A percentile compares a stretch with the other conserved stretches of the same genome.
phyloP scores from a whole-genome alignment of 306 rosid genomes.

The Canavalia ensiformis region DNA sequence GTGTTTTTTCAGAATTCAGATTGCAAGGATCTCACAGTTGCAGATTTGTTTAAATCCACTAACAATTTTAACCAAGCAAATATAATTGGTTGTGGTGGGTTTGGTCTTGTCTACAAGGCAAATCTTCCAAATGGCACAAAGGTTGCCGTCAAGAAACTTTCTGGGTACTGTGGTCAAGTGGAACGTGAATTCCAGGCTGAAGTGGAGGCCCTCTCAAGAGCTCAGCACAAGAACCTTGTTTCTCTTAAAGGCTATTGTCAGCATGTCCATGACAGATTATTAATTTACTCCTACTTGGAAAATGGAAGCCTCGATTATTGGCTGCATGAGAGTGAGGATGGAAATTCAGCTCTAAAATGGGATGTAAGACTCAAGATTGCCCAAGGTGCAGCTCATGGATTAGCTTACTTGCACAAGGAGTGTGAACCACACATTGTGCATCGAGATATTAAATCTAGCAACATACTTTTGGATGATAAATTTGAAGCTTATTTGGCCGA shows the following conservation, averaged over 20 bases:
- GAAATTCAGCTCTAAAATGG: conserved; percentile 60
- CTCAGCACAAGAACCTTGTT: conserved; percentile 76
- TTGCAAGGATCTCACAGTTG: conserved; percentile 64
- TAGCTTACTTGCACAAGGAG: conserved; percentile 69
- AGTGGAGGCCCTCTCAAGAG: conserved; percentile 76
- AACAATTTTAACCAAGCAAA: conserved; percentile 68
- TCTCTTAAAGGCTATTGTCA: conserved; percentile 73
- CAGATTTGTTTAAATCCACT: conserved; percentile 68
- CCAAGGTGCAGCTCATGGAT: conserved; percentile 64
- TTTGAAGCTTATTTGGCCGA: conserved; percentile 74
- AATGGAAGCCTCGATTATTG: conserved; percentile 77
- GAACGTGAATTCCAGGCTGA: conserved; percentile 79
- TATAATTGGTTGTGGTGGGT: conserved; percentile 78
- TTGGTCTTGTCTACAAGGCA: conserved; percentile 78
- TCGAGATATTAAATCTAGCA: conserved; percentile 74
- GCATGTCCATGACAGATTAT: conserved; percentile 62
- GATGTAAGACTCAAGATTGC: conserved; percentile 70
- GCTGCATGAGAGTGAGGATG: conserved; percentile 68
- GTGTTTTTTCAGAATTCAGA: conserved; percentile 68
- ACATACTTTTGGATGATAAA: conserved; percentile 65
- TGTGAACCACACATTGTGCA: conserved; percentile 74
- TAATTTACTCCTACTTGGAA: conserved; percentile 75
- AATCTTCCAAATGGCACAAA: conserved; percentile 63
- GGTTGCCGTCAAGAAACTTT: conserved; percentile 72
- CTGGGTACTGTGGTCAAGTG: conserved; percentile 76